A percentile compares a stretch with the other conserved stretches of the same genome.
Conservation (phyloP, 2,329 filamentous ascomycete genomes). For the Nemania serpens region DNA sequence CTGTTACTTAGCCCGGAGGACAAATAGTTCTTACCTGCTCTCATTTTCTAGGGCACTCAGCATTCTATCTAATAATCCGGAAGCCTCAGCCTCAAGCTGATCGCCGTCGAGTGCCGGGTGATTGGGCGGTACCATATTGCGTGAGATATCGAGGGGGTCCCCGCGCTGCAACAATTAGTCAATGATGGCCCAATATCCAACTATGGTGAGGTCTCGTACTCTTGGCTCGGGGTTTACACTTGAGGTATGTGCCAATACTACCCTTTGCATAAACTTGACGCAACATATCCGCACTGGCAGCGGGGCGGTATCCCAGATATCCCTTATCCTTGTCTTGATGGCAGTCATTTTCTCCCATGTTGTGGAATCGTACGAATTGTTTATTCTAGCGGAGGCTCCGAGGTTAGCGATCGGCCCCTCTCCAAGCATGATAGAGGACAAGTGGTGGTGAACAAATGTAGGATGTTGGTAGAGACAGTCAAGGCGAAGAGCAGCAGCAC, state of each 20-base stretch:
- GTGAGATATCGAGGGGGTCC: slow-evolving; percentile 72
- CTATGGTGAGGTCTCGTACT: slow-evolving; percentile 55
- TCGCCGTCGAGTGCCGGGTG: slow-evolving; percentile 80
- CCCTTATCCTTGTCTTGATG: slow-evolving; percentile 88
- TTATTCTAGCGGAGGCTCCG: slow-evolving; percentile 65
- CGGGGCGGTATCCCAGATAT: slow-evolving; percentile 81
- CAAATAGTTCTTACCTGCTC: slow-evolving; percentile 63
- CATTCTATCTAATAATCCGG: slow-evolving; percentile 86
- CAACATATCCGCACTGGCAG: slow-evolving; percentile 87
- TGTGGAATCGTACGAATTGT: slow-evolving; percentile 78
- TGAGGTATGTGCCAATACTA: slow-evolving; percentile 90
- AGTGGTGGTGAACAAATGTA: background rate
- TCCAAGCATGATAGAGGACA: slow-evolving; percentile 6
- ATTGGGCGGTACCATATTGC: slow-evolving; percentile 81
- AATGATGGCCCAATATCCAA: slow-evolving; percentile 24
- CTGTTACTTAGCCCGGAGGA: background rate
- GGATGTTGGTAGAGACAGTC: slow-evolving; percentile 17
- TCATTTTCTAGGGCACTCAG: slow-evolving; percentile 84
- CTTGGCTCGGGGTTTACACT: slow-evolving; percentile 79
- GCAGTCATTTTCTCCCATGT: slow-evolving; percentile 87
- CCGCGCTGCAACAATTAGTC: slow-evolving; percentile 46
- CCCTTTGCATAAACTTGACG: slow-evolving; percentile 94
- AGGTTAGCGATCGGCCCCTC: slow-evolving; percentile 34
- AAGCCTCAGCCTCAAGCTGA: slow-evolving; percentile 89
- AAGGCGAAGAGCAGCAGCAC: slow-evolving; percentile 25